A percentile compares a stretch with the other conserved stretches of the same genome.
Evolutionary conservation across 2,329 filamentous ascomycete genomes (phyloP).

Genomic region (Ophiocordyceps camponoti-floridani): DNA sequence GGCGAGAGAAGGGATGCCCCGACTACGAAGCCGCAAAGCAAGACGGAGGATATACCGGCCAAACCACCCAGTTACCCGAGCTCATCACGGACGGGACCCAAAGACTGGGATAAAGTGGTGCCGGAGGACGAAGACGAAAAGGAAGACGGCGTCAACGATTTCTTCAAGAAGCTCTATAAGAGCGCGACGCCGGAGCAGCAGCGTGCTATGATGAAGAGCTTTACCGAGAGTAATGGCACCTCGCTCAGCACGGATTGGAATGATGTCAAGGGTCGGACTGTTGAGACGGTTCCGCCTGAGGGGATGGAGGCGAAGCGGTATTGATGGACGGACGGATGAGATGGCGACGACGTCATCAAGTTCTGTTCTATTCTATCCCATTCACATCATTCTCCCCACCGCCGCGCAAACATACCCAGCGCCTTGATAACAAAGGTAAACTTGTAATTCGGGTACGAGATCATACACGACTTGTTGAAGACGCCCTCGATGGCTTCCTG

Average conservation of each 20-base stretch:
- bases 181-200: slow-evolving; percentile 60
- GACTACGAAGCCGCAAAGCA: background rate
- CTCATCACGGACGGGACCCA: slow-evolving; percentile 65
- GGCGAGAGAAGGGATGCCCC: too few species aligned
- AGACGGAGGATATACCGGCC: background rate
- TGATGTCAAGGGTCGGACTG: slow-evolving; percentile 54
- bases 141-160: slow-evolving; percentile 52
- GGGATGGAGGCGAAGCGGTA: slow-evolving; percentile 65
- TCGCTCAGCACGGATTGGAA: slow-evolving; percentile 82
- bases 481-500: slow-evolving; percentile 95
- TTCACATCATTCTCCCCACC: background rate
- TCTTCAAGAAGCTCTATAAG: slow-evolving; percentile 84
- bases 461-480: slow-evolving; percentile 99
- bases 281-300: slow-evolving; percentile 58
- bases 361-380: too few species aligned
- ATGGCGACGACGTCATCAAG: too few species aligned
- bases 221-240: slow-evolving; percentile 83
- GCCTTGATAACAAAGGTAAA: slow-evolving; percentile 91
- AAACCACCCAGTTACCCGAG: slow-evolving; percentile 58
- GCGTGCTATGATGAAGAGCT: slow-evolving; percentile 97
- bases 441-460: slow-evolving; percentile 98
- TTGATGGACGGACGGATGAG: slow-evolving; percentile 17
- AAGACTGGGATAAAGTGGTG: slow-evolving; percentile 77
- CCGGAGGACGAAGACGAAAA: slow-evolving; percentile 37
- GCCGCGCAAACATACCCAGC: slow-evolving; percentile 65